Base-by-base conservation (phyloP, 1,284 basidiomycete genomes). In the Ustilago loliicola region DNA sequence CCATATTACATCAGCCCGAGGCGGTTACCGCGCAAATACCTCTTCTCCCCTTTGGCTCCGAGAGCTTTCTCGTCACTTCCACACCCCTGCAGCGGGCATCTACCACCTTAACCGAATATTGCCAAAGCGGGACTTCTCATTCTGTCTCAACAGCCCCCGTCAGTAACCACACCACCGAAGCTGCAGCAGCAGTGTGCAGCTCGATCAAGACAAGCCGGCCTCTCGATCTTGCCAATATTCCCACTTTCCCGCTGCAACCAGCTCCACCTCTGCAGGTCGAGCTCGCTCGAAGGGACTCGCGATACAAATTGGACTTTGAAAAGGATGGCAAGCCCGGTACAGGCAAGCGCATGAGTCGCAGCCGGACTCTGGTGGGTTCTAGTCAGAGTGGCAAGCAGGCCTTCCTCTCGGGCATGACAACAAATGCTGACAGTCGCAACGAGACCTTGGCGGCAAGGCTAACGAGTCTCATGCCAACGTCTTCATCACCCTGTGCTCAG, bases 191-290 rank as follows among this genome's bases (percentile, higher is more conserved):
- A 3, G 6, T n/a, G 3, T 11, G 40, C 15, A 13, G 1, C 10
- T 19, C 3, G 5, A 10, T 45, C 7, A 48, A 60, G 19, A 8
- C 60, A 27, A 53, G 38, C 4, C 48, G 50, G 56, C 29, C 65
- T 1, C 19, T 60, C 15, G 52, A 53, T 21, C 51, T 66, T n/a
- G 45, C 59, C 3, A 34, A 32, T 30, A 19, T 70, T 23, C 45
- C 40, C 7, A n/a, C 29, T 19, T 57, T 63, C 15, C 32, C 63
- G 2, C 9, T 75, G 21, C 72, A 67, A 11, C 72, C 70, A 42
- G 72, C 72, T 25, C 60, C 54, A 3, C 72, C 72, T 17, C 27
- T 75, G 48, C 72, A 75, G 50, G 65, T 66, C 21, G 40, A 65
- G 25, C 71, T 56, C 66, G 71, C 40, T 65, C 65, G 61, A 23